phyloP scores from a whole-genome alignment of 306 rosid genomes.

The Malus sieversii region DNA sequence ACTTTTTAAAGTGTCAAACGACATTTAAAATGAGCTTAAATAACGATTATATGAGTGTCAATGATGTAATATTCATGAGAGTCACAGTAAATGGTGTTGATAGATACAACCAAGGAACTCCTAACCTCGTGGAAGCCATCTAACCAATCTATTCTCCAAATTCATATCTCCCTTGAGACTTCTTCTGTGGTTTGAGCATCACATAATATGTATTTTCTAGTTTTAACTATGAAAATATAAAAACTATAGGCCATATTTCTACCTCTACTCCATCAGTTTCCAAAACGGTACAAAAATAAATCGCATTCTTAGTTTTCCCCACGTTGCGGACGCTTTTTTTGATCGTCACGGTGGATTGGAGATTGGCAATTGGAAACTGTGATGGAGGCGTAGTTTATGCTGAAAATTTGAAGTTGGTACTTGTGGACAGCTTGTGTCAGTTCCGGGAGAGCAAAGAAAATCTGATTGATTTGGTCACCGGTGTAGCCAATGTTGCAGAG shows the following conservation, averaged over 20 bases:
- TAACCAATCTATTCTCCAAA: conserved; percentile 47
- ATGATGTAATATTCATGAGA: not conserved
- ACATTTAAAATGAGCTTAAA: not conserved
- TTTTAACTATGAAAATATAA: conserved; percentile 33
- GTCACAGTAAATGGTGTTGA: conserved; percentile 4
- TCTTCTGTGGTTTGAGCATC: conserved; percentile 22
- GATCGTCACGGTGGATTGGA: conserved; percentile 28
- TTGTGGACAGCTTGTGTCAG: conserved; percentile 16
- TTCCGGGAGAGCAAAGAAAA: conserved; percentile 8
- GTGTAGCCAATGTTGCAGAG: conserved; percentile 46
- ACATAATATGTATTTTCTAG: conserved; percentile 20
- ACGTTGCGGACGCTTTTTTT: conserved; percentile 39
- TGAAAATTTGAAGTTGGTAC: conserved; percentile 1
- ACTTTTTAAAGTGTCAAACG: too few relatives aligned
- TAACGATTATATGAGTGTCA: not conserved
- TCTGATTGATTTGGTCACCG: conserved; percentile 19
- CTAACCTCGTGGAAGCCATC: conserved; percentile 36
- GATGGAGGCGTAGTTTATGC: conserved; percentile 43
- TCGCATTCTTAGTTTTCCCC: conserved; percentile 14
- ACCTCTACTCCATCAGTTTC: conserved; percentile 35
- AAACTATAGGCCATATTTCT: conserved; percentile 33
- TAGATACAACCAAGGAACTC: conserved; percentile 28
- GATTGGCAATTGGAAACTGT: conserved; percentile 31
- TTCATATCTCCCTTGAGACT: conserved; percentile 32
- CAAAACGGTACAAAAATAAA: conserved; percentile 24